Evolutionary conservation across 257 asterid genomes (phyloP).

Genomic region (Agastache rugosa): DNA sequence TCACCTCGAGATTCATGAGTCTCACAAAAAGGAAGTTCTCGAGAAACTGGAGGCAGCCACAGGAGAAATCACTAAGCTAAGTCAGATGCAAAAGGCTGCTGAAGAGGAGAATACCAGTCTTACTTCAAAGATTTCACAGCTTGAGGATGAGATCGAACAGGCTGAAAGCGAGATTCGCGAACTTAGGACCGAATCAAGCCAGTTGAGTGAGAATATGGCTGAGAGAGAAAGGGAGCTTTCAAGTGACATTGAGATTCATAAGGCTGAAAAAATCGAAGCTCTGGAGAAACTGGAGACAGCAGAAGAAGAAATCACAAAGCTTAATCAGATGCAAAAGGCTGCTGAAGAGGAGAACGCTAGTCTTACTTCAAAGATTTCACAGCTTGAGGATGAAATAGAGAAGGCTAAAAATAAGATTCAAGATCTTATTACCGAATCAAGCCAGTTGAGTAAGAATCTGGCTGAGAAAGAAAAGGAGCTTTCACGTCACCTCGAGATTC

Average conservation of each 20-base stretch:
- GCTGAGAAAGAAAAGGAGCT: conserved; percentile 35
- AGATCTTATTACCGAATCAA: conserved; percentile 52
- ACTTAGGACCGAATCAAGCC: conserved; percentile 48
- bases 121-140: conserved; percentile 38
- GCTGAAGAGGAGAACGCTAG: conserved; percentile 50
- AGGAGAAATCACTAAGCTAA: conserved; percentile 27
- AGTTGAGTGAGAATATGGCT: conserved; percentile 41
- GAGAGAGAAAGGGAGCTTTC: conserved; percentile 34
- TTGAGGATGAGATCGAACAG: conserved; percentile 45
- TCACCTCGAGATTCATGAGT: conserved; percentile 56
- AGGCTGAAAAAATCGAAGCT: conserved; percentile 40
- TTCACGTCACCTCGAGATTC: conserved; percentile 37
- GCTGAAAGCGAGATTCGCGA: conserved; percentile 51
- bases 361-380: conserved; percentile 38
- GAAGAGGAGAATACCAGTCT: conserved; percentile 49
- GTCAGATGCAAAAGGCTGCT: conserved; percentile 34
- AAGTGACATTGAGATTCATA: conserved; percentile 34
- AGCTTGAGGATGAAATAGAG: conserved; percentile 50
- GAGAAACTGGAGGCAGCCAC: conserved; percentile 39
- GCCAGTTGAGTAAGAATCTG: conserved; percentile 43
- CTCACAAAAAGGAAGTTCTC: conserved; percentile 52
- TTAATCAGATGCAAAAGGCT: conserved; percentile 37
- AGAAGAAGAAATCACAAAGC: conserved; percentile 35
- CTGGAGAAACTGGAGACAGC: conserved; percentile 44
- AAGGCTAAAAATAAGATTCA: conserved; percentile 54